These are phyloP conservation scores for Cyberlindnera xylosilytica DNA, from an alignment of 805 yeast species.

Conservation along the genomic window DNA sequence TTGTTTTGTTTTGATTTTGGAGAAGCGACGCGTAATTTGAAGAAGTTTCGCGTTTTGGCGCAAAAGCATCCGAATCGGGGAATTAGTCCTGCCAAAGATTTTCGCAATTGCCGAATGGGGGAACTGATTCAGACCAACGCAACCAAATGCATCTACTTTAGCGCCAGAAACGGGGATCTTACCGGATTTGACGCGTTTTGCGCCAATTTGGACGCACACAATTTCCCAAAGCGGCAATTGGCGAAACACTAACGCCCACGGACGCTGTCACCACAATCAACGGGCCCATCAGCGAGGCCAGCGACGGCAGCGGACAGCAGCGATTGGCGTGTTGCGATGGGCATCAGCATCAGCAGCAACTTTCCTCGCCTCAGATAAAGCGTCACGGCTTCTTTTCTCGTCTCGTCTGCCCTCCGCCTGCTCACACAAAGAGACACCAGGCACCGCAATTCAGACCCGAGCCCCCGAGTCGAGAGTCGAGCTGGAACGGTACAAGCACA, in stretches of 20 bases:
- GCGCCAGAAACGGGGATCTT: background rate
- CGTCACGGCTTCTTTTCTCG: too few species aligned
- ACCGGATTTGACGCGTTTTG: background rate
- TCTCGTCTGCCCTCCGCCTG: too few species aligned
- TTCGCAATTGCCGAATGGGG: background rate
- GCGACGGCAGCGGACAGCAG: background rate
- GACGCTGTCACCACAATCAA: background rate
- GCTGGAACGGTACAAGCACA: too few species aligned
- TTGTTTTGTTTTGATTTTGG: conserved; percentile 8
- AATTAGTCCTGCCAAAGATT: background rate
- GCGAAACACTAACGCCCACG: background rate
- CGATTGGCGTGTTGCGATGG: background rate
- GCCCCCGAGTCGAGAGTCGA: too few species aligned
- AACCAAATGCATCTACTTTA: background rate
- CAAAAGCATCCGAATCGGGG: background rate
- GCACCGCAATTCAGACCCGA: too few species aligned
- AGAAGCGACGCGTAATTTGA: conserved; percentile 2
- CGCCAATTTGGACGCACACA: background rate
- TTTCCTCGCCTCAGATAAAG: too few species aligned
- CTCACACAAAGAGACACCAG: too few species aligned
- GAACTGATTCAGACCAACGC: background rate
- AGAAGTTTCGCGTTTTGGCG: conserved; percentile 6
- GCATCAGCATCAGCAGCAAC: too few species aligned
- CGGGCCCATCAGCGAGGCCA: background rate
- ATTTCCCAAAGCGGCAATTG: background rate